Evolutionary conservation across 208 protist genomes (phyloP), one percentile per base, ranked within the genome.

Genomic region (Entamoeba dispar): DNA sequence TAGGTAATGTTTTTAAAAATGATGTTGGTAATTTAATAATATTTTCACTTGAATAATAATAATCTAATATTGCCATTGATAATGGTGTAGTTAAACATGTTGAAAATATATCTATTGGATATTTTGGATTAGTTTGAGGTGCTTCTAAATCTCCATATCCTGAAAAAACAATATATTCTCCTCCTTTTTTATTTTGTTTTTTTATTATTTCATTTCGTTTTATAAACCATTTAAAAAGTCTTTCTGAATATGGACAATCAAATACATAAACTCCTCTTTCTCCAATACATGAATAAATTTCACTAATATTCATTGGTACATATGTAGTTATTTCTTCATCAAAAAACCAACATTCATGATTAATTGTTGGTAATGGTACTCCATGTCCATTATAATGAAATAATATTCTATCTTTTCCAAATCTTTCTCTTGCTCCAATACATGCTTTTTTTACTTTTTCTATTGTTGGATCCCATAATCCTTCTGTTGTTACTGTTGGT

Each of bases 331-430:
- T 69, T 77, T 98, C 95, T 94, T 96, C 93, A 73, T 99, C 98
- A 94, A 99, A 99, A 69, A 99, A 96, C 98, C 98, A 99, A 69
- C 99, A 96, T 95, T 99, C 98, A 73, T 98, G 98, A 77, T 98
- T 97, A 12, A 94, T 93, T 5, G 98, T 99, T 91, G 98, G 98
- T 34, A 96, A 95, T 12, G 98, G 98, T 95, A 99, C 98, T 93
- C 98, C 98, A 94, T 99, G 98, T 27, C 98, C 98, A 94, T 99
- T 99, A 96, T 99, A 99, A 95, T 99, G 98, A 31, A 99, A 96
- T 15, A 99, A 93, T 27, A 99, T 95, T 22, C 98, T 95, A 49
- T 50, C 47, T 69, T 22, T 69, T 2, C 55, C 55, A 69, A 69
- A 69, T 69, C 55, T 0, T 69, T 69, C 55, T 69, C 55, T 14